Evolutionary conservation across 225 moss, liverwort and hornwort species (phyloP), one percentile per base, ranked within the genome.

Genomic region (Physcomitrellopsis africana): DNA sequence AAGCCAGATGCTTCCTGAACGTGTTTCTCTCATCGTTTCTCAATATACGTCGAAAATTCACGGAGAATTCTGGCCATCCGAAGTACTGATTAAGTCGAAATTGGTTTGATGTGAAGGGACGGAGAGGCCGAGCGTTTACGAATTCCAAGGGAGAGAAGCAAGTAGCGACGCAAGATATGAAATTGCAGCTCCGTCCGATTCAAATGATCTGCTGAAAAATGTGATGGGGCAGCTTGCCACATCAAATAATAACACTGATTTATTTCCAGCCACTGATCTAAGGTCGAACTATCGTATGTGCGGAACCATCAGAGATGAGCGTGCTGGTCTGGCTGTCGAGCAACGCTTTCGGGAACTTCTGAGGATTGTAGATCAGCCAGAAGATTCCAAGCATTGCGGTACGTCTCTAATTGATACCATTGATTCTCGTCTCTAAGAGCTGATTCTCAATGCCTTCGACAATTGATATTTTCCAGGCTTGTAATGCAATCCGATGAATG

Each of bases 51-150:
- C 7, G 4, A 37, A 37, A 0, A 37, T 4, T 37, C 32, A 5
- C 32, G 32, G 7, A 7, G 7, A 37, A 37, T 37, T 37, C 24
- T 37, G 32, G 32, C 1, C 32, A 37, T 4, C 32, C 44, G 74
- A 13, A 54, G 42, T 65, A 63, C 64, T 79, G 72, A 72, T 37
- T 37, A 4, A 17, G 19, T 5, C 63, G 72, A 56, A n/a, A 60
- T 69, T 76, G 76, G 46, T 63, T 74, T 75, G 71, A 72, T 63
- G 45, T 75, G 58, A 75, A 85, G 81, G 84, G 67, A 72, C 81
- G 67, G 84, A 72, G 45, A 57, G 81, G 67, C 24, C 54, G n/a
- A 26, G 48, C 51, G 17, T 62, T 22, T 81, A 55, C 43, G 73
- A 60, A 47, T 1, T 49, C 23, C 64, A 72, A 59, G 65, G 65